phyloP scores from a whole-genome alignment of 2,329 filamentous ascomycete species.

The Hymenoscyphus fructigenus region DNA sequence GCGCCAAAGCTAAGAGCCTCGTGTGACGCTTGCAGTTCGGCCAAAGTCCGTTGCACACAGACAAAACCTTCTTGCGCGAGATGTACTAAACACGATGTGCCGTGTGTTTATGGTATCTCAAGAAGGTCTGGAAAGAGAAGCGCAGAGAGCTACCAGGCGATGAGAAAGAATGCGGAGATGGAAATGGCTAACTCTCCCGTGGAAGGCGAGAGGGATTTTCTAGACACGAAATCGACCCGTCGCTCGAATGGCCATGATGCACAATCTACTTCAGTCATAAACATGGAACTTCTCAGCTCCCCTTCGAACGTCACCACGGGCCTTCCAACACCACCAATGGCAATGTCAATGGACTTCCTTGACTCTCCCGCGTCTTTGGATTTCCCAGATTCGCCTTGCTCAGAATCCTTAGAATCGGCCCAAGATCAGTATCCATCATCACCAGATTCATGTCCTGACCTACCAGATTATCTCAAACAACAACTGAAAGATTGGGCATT shows the following conservation, averaged over 20 bases:
- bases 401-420: conserved; percentile 3
- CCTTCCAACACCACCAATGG: conserved; percentile 12
- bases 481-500: conserved; percentile 17
- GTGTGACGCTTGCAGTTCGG: conserved; percentile 16
- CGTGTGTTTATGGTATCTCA: conserved; percentile 15
- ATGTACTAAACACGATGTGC: conserved; percentile 13
- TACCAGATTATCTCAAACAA: conserved; percentile 12
- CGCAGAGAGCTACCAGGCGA: conserved; percentile 15
- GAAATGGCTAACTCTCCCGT: conserved; percentile 5
- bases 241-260: not conserved
- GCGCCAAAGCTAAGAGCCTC: conserved; percentile 15
- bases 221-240: not conserved
- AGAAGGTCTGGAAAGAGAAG: conserved; percentile 14
- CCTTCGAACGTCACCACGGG: conserved; percentile 4
- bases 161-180: conserved; percentile 13
- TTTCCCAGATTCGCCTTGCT: conserved; percentile 3
- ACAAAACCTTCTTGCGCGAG: conserved; percentile 14
- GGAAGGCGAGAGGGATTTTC: conserved; percentile 9
- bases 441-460: conserved; percentile 11
- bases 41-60: conserved; percentile 15
- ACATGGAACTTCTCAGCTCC: conserved; percentile 1
- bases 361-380: conserved; percentile 8
- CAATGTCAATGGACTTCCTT: conserved; percentile 13
- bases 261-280: conserved; percentile 1
- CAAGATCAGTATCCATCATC: conserved; percentile 10